Conservation (phyloP, 305 asterid species). For the Stenogyne calaminthoides region DNA sequence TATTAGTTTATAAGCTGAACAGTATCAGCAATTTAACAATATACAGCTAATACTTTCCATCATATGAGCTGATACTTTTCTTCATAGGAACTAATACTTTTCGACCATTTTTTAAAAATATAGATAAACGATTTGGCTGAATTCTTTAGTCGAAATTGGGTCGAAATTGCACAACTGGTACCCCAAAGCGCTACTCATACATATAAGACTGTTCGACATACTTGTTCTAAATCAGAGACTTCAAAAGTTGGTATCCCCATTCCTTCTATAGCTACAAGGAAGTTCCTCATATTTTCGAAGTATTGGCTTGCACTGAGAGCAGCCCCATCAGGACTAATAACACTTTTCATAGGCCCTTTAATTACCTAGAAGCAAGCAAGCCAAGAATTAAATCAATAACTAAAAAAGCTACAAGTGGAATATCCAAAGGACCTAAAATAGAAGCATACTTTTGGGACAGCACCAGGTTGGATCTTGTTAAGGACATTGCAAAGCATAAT, state of each 20-base stretch:
- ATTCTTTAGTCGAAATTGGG: too few relatives aligned
- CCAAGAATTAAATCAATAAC: conserved; percentile 13
- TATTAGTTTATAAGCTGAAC: too few relatives aligned
- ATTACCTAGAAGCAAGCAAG: conserved; percentile 55
- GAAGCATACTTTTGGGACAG: conserved; percentile 67
- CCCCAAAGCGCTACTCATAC: background rate
- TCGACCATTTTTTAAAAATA: too few relatives aligned
- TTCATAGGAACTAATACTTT: too few relatives aligned
- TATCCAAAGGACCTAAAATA: background rate
- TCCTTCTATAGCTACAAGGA: conserved; percentile 62
- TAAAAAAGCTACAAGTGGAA: background rate
- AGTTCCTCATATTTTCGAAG: conserved; percentile 80
- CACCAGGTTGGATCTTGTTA: conserved; percentile 70
- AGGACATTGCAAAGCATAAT: conserved; percentile 83
- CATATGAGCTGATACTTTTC: too few relatives aligned
- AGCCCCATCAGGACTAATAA: conserved; percentile 68
- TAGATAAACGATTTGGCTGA: too few relatives aligned
- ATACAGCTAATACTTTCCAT: too few relatives aligned
- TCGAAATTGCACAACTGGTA: too few relatives aligned
- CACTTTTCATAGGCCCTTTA: conserved; percentile 67
- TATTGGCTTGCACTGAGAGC: conserved; percentile 66
- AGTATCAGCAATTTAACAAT: too few relatives aligned
- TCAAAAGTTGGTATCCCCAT: conserved; percentile 84
- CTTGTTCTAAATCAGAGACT: conserved; percentile 83
- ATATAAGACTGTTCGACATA: conserved; percentile 28